Conservation (phyloP, 2,329 filamentous ascomycete genomes). For the Venturia effusa region DNA sequence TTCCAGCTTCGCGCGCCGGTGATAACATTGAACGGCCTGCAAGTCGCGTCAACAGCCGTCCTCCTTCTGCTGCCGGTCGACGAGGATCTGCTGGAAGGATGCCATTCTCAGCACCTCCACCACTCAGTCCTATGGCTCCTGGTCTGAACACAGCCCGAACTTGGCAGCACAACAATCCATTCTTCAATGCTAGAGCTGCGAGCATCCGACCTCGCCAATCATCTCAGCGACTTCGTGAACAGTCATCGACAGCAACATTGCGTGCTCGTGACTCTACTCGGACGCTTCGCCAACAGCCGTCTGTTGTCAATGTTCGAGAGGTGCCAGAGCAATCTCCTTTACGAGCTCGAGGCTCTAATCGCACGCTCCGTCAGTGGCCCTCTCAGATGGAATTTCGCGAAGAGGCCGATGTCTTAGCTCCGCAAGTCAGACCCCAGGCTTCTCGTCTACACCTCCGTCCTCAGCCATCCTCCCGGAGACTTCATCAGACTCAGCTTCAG, state of each 20-base stretch:
- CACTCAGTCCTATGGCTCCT: slow-evolving; percentile 5
- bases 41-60: slow-evolving; percentile 25
- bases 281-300: slow-evolving; percentile 21
- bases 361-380: slow-evolving; percentile 15
- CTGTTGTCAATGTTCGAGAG: slow-evolving; percentile 18
- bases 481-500: neutral
- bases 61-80: slow-evolving; percentile 25
- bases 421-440: slow-evolving; percentile 22
- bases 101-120: slow-evolving; percentile 18
- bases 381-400: slow-evolving; percentile 23
- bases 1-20: slow-evolving; percentile 15
- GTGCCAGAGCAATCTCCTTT: neutral
- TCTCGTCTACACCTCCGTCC: slow-evolving; percentile 26
- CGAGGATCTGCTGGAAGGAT: slow-evolving; percentile 24
- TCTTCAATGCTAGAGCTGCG: slow-evolving; percentile 2
- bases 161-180: slow-evolving; percentile 5
- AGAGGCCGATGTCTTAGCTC: slow-evolving; percentile 14
- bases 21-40: slow-evolving; percentile 28
- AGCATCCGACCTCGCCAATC: slow-evolving; percentile 19
- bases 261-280: neutral
- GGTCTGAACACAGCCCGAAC: slow-evolving; percentile 22
- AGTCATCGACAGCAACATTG: slow-evolving; percentile 20
- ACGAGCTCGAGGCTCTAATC: slow-evolving; percentile 13
- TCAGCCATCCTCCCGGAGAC: slow-evolving; percentile 19
- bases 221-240: slow-evolving; percentile 23